A percentile compares a stretch with the other conserved stretches of the same genome.
These are phyloP conservation scores for Cryptosporidium xiaoi DNA, from an alignment of 169 alveolate species.

Conservation along the genomic window DNA sequence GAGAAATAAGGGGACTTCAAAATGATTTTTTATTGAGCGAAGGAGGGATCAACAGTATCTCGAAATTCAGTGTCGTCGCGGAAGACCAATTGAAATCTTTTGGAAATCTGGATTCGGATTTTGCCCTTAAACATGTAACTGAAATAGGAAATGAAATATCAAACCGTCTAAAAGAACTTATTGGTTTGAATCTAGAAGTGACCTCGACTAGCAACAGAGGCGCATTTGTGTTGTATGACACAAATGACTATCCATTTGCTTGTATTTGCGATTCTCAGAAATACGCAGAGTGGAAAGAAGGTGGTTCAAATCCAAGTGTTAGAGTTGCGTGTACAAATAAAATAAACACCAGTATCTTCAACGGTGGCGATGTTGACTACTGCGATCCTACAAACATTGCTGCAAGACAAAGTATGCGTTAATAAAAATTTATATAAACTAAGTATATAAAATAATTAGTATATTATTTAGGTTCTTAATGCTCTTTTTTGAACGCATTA, in stretches of 20 bases:
- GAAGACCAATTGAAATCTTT: slow-evolving; percentile 40
- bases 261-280: slow-evolving; percentile 47
- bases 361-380: slow-evolving; percentile 34
- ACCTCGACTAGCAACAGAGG: slow-evolving; percentile 33
- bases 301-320: background rate
- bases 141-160: background rate
- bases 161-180: slow-evolving; percentile 6
- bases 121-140: background rate
- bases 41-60: background rate
- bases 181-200: background rate
- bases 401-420: slow-evolving; percentile 28
- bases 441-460: background rate
- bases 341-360: slow-evolving; percentile 44
- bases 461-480: background rate
- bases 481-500: background rate
- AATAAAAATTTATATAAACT: background rate
- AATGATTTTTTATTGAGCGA: slow-evolving; percentile 9
- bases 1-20: background rate
- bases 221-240: slow-evolving; percentile 58
- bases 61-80: slow-evolving; percentile 18
- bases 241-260: slow-evolving; percentile 70
- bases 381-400: slow-evolving; percentile 74
- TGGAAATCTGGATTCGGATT: background rate
- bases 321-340: slow-evolving; percentile 58
- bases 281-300: slow-evolving; percentile 36